phyloP scores from a whole-genome alignment of 192 early-diverging fungal species.

The Linnemannia elongata region DNA sequence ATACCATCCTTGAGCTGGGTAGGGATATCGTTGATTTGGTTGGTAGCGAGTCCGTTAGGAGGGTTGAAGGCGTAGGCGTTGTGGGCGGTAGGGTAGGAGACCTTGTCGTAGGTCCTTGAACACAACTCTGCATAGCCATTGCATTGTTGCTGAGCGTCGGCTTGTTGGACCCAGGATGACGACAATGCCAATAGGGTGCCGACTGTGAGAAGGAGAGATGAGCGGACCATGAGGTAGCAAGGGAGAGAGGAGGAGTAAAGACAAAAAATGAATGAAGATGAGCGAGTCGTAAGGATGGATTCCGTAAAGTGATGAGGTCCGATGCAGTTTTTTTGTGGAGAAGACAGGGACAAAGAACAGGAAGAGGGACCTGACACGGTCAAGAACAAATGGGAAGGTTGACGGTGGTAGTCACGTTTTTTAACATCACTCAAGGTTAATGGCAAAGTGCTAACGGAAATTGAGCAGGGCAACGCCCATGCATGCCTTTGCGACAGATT shows the following conservation, averaged over 20 bases:
- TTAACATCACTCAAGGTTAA: too few relatives aligned
- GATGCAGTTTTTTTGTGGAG: background rate
- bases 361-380: background rate
- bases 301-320: background rate
- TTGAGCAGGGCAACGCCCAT: too few relatives aligned
- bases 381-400: background rate
- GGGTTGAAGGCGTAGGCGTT: constrained; percentile 74
- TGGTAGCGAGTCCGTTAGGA: constrained; percentile 70
- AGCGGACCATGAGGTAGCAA: constrained; percentile 15
- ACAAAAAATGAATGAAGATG: background rate
- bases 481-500: too few relatives aligned
- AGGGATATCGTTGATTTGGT: constrained; percentile 73
- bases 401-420: background rate
- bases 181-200: constrained; percentile 6
- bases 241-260: background rate
- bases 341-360: background rate
- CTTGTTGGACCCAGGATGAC: background rate
- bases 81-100: constrained; percentile 80
- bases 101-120: constrained; percentile 67
- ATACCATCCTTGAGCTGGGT: constrained; percentile 81
- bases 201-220: constrained; percentile 25
- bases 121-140: constrained; percentile 83
- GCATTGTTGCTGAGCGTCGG: constrained; percentile 59
- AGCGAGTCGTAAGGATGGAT: background rate
- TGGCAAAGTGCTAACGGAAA: too few relatives aligned